Evolutionary conservation across 2,329 filamentous ascomycete genomes (phyloP), one percentile per base, ranked within the genome.

Genomic region (Bipolaris victoriae): DNA sequence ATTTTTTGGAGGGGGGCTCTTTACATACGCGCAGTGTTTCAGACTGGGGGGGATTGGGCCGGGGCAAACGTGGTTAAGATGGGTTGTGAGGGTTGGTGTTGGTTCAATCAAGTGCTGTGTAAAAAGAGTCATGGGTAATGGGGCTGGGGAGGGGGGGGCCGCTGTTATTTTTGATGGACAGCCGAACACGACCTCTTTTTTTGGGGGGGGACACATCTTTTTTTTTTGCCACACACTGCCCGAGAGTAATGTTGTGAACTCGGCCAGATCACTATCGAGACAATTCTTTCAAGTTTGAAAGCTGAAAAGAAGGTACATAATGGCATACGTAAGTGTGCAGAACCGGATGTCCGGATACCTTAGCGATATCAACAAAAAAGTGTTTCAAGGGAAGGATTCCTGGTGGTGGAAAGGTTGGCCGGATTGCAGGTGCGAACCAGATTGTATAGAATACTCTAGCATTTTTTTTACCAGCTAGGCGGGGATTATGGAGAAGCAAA

Each of bases 351-450:
- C 50, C 47, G n/a, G 47, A 45, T 35, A 39, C 43, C 39, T 26
- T 22, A n/a, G 57, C 54, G 57, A 63, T 63, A 61, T 64, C 57
- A 63, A 61, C 62, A 63, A 45, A 45, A 45, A 46, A 33, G 1
- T 6, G 36, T 49, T 20, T 20, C 20, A 40, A 31, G 20, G 46
- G 16, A n/a, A 37, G 36, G 47, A 50, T 22, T 18, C 18, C 18
- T 48, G 35, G 33, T 48, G 43, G 7, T 29, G 43, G 31, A 49
- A 50, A 51, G 13, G 47, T 44, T 53, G 43, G 44, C 51, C 24
- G 45, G 22, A 11, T 41, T 53, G 7, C 16, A 18, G 7, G 5
- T 39, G 46, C 40, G 31, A 35, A 58, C 54, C 58, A 52, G 44
- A 56, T 29, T 29, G 52, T 46, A 13, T 31, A 13, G 29, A 31